Conservation (phyloP, 169 alveolate genomes). For the Plasmodium cynomolgi region DNA sequence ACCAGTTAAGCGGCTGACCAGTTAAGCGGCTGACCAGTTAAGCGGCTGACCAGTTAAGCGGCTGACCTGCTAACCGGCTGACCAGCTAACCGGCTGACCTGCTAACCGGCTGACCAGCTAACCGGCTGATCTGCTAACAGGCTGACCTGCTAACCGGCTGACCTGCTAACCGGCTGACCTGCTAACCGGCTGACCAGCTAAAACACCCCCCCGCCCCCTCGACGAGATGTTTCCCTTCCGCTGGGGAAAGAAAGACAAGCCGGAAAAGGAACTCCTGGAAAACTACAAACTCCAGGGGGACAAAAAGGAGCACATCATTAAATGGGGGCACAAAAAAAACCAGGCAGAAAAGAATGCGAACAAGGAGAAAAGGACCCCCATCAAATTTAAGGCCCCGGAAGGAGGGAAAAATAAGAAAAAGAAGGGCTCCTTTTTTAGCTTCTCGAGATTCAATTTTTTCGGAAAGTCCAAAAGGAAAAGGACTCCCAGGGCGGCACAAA, state of each 20-base stretch:
- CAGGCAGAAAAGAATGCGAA: neutral
- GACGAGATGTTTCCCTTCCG: neutral
- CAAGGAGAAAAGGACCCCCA: neutral
- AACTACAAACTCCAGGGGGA: neutral
- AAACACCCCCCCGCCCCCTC: no score
- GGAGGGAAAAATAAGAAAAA: neutral
- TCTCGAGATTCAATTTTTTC: slow-evolving; percentile 14
- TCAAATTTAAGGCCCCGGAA: neutral
- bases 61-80: neutral
- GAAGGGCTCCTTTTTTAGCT: slow-evolving; percentile 12
- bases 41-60: no score
- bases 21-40: no score
- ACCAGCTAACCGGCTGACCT: neutral
- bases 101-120: neutral
- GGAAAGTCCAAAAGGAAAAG: neutral
- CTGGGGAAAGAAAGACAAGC: neutral
- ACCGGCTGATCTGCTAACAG: neutral
- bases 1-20: neutral
- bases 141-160: neutral
- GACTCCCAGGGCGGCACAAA: neutral
- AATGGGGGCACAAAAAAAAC: neutral
- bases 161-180: no score
- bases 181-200: neutral
- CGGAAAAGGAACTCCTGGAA: neutral
- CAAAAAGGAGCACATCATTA: neutral